Evolutionary conservation across 306 rosid genomes (phyloP).

Genomic region (Castanospermum australe): DNA sequence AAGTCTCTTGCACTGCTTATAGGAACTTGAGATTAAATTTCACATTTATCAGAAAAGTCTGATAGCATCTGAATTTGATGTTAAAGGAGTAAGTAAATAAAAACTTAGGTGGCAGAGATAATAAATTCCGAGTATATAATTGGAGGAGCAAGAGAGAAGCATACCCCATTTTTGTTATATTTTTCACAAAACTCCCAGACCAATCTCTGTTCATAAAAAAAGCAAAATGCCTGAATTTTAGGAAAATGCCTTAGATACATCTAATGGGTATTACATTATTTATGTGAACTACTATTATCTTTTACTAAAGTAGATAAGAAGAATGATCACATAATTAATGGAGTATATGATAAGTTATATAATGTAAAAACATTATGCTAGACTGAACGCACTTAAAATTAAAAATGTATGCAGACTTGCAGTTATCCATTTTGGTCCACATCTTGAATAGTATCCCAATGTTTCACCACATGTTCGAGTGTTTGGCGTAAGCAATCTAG

Average conservation of each 20-base stretch:
- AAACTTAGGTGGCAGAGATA: background rate
- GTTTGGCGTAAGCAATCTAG: background rate
- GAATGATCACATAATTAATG: too few species aligned
- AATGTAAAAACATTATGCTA: too few species aligned
- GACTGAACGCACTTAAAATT: too few species aligned
- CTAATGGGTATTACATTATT: too few species aligned
- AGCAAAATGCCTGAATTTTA: background rate
- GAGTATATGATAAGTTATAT: too few species aligned
- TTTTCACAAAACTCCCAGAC: background rate
- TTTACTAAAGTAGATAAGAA: too few species aligned
- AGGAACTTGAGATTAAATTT: background rate
- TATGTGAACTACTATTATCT: too few species aligned
- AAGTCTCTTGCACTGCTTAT: background rate
- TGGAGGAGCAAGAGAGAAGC: background rate
- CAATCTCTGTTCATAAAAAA: background rate
- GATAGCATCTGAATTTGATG: background rate
- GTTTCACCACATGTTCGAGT: slow-evolving; percentile 7
- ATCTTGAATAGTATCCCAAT: background rate
- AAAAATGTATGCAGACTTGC: too few species aligned
- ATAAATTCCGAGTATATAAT: background rate
- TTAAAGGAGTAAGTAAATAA: background rate
- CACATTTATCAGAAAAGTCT: background rate
- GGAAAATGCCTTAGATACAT: too few species aligned
- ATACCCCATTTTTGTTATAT: background rate
- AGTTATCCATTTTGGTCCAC: background rate